These are phyloP conservation scores for Sporothrix protearum DNA, from an alignment of 2,329 filamentous ascomycete species.

Conservation along the genomic window DNA sequence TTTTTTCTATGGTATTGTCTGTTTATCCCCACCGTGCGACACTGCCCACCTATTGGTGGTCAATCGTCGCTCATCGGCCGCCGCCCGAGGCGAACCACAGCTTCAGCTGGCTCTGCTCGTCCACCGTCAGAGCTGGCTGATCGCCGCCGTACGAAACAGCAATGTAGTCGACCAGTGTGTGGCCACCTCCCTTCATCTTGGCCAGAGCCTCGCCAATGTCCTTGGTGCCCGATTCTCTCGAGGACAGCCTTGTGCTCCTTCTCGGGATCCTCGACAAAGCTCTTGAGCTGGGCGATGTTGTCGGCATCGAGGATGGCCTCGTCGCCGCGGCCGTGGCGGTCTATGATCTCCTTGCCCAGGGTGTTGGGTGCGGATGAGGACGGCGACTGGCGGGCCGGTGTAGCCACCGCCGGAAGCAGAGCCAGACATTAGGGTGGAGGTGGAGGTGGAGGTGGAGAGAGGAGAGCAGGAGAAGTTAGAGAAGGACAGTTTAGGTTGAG, in stretches of 20 bases:
- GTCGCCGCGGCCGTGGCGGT: constrained; percentile 25
- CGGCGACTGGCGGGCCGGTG: constrained; percentile 24
- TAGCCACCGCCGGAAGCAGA: constrained; percentile 14
- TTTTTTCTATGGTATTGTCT: no score
- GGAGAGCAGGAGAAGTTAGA: no score
- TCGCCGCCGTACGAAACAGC: background rate
- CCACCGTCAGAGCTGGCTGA: constrained; percentile 19
- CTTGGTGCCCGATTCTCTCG: background rate
- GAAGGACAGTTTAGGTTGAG: no score
- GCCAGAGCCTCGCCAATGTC: background rate
- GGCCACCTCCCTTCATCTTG: background rate
- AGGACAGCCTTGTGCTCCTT: background rate
- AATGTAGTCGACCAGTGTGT: constrained; percentile 14
- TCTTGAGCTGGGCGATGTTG: constrained; percentile 12
- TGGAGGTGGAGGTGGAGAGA: background rate
- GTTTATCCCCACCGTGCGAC: no score
- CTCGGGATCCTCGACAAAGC: background rate
- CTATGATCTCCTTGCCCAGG: constrained; percentile 28
- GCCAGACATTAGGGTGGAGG: background rate
- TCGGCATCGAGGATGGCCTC: constrained; percentile 19
- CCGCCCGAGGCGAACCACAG: constrained; percentile 24
- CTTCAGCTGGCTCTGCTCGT: constrained; percentile 23
- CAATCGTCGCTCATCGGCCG: background rate
- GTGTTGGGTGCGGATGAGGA: constrained; percentile 27
- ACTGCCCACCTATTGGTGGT: no score